A percentile compares a stretch with the other conserved stretches of the same genome.
phyloP scores from a whole-genome alignment of 805 yeast species.

The Metschnikowia proteae region DNA sequence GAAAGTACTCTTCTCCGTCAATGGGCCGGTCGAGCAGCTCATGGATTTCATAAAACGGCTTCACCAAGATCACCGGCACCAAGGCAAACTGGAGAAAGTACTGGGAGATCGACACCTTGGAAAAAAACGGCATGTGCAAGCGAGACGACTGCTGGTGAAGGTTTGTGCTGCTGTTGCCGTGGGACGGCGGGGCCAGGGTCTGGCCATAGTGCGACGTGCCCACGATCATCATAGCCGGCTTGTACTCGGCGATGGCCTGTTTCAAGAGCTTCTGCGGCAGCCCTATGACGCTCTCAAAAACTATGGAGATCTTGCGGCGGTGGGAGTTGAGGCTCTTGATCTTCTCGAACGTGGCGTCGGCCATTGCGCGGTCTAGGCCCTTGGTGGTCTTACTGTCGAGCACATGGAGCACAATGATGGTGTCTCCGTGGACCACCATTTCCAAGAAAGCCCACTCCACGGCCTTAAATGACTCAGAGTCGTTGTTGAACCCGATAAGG shows the following conservation, averaged over 20 bases:
- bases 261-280: slow-evolving; percentile 38
- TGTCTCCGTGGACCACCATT: slow-evolving; percentile 42
- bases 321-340: slow-evolving; percentile 35
- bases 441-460: slow-evolving; percentile 45
- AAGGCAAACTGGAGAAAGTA: slow-evolving; percentile 41
- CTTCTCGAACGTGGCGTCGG: slow-evolving; percentile 26
- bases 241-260: slow-evolving; percentile 38
- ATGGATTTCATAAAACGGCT: slow-evolving; percentile 34
- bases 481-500: slow-evolving; percentile 38
- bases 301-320: slow-evolving; percentile 34
- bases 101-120: slow-evolving; percentile 36
- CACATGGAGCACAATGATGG: slow-evolving; percentile 39
- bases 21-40: slow-evolving; percentile 30
- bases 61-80: slow-evolving; percentile 43
- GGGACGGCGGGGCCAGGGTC: slow-evolving; percentile 5
- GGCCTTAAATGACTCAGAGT: slow-evolving; percentile 36
- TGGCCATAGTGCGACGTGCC: slow-evolving; percentile 36
- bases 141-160: slow-evolving; percentile 1
- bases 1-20: slow-evolving; percentile 34
- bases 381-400: slow-evolving; percentile 32
- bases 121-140: slow-evolving; percentile 25
- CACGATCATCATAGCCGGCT: slow-evolving; percentile 44
- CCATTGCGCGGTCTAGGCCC: slow-evolving; percentile 27
- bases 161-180: slow-evolving; percentile 2
- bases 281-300: slow-evolving; percentile 40